Conservation (phyloP, 805 yeast species). For the Suhomyces sp. region DNA sequence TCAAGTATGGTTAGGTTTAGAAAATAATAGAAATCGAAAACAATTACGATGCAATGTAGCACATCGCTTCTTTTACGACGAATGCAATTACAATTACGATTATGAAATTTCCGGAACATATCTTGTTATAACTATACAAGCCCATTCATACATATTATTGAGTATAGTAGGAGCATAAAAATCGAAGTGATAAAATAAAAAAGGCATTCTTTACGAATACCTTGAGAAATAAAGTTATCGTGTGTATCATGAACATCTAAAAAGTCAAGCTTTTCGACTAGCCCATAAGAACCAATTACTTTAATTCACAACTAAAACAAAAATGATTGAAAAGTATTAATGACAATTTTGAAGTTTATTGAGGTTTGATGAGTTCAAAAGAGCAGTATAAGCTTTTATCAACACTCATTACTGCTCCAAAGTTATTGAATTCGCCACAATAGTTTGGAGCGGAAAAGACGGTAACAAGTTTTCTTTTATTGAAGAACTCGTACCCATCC, state of each 20-base stretch:
- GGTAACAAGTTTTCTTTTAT: constrained; percentile 70
- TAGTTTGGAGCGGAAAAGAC: constrained; percentile 83
- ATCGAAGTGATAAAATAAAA: too few relatives aligned
- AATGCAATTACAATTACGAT: too few relatives aligned
- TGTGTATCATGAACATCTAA: constrained; percentile 4
- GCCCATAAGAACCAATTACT: constrained; percentile 1
- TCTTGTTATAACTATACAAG: too few relatives aligned
- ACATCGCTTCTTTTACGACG: too few relatives aligned
- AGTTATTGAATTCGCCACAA: constrained; percentile 77
- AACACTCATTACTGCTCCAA: constrained; percentile 79
- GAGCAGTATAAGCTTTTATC: constrained; percentile 67
- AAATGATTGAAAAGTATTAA: background rate
- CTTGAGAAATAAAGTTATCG: constrained; percentile 4
- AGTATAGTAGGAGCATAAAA: too few relatives aligned
- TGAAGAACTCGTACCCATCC: constrained; percentile 83
- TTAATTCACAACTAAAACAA: constrained; percentile 6
- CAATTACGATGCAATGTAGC: too few relatives aligned
- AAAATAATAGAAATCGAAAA: too few relatives aligned
- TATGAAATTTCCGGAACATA: too few relatives aligned
- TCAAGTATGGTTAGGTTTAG: too few relatives aligned
- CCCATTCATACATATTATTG: too few relatives aligned
- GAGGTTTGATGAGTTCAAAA: constrained; percentile 67
- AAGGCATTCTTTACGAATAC: too few relatives aligned
- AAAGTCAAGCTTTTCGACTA: too few relatives aligned
- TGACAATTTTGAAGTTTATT: constrained; percentile 12